Conservation (phyloP, 2,329 filamentous ascomycete genomes). For the Amphichorda felina region DNA sequence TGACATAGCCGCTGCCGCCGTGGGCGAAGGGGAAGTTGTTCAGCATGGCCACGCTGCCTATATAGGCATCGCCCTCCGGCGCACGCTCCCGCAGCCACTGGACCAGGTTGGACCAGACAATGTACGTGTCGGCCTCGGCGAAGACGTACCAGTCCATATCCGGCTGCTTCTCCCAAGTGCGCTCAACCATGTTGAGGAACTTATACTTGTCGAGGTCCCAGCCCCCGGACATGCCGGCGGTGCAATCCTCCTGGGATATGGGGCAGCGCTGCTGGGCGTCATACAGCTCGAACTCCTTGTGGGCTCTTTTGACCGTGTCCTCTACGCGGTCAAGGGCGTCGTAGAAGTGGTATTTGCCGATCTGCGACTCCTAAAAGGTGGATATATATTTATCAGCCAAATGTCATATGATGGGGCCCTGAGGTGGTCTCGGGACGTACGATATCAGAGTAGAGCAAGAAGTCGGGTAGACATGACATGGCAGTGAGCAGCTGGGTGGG, state of each 20-base stretch:
- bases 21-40: conserved; percentile 37
- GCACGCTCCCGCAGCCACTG: conserved; percentile 32
- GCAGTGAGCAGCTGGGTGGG: conserved; percentile 42
- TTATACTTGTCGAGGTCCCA: conserved; percentile 52
- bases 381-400: conserved; percentile 6
- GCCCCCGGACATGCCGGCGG: conserved; percentile 16
- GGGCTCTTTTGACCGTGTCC: conserved; percentile 21
- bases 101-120: conserved; percentile 41
- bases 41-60: conserved; percentile 38
- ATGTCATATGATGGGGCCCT: not conserved
- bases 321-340: conserved; percentile 27
- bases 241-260: conserved; percentile 32
- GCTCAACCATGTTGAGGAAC: conserved; percentile 45
- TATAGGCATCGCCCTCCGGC: conserved; percentile 30
- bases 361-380: conserved; percentile 29
- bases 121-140: conserved; percentile 45
- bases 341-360: conserved; percentile 31
- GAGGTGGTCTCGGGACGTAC: conserved; percentile 4
- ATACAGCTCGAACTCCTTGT: conserved; percentile 34
- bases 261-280: conserved; percentile 31
- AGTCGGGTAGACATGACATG: conserved; percentile 35
- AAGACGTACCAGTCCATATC: conserved; percentile 47
- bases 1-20: conserved; percentile 43
- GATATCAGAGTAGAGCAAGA: conserved; percentile 44
- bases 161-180: conserved; percentile 41